Evolutionary conservation across 768 basidiomycete genomes (phyloP).

Genomic region (Hygrophorus russula): DNA sequence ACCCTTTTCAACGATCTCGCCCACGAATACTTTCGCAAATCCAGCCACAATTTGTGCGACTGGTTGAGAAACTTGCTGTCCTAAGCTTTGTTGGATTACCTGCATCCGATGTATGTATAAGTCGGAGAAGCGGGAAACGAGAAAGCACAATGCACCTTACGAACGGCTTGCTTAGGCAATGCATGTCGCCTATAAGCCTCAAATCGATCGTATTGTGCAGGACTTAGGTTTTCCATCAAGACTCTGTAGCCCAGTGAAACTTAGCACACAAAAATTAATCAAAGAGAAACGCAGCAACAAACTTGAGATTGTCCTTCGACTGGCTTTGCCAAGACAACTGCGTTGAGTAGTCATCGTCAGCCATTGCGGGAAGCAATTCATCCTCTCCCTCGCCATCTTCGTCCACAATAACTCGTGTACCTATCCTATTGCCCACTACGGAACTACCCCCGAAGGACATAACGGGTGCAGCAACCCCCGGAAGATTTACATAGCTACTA

Average conservation of each 20-base stretch:
- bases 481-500: constrained; percentile 13
- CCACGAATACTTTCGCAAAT: constrained; percentile 85
- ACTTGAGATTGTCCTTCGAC: constrained; percentile 84
- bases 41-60: constrained; percentile 87
- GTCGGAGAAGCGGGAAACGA: background rate
- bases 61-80: constrained; percentile 76
- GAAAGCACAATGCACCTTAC: constrained; percentile 42
- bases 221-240: constrained; percentile 79
- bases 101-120: constrained; percentile 15
- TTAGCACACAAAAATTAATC: background rate
- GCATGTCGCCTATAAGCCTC: constrained; percentile 82
- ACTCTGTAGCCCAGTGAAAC: constrained; percentile 36
- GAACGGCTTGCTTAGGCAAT: constrained; percentile 70
- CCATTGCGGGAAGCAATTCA: constrained; percentile 74
- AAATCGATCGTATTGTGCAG: constrained; percentile 79
- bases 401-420: constrained; percentile 14
- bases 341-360: constrained; percentile 81
- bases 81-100: constrained; percentile 76
- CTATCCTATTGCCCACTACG: constrained; percentile 7
- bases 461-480: constrained; percentile 8
- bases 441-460: constrained; percentile 9
- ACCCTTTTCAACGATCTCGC: constrained; percentile 89
- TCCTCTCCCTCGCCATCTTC: constrained; percentile 70
- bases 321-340: constrained; percentile 79
- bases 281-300: constrained; percentile 2